These are phyloP conservation scores for Ustilago curta DNA, from an alignment of 1,284 basidiomycete genomes.

Conservation along the genomic window DNA sequence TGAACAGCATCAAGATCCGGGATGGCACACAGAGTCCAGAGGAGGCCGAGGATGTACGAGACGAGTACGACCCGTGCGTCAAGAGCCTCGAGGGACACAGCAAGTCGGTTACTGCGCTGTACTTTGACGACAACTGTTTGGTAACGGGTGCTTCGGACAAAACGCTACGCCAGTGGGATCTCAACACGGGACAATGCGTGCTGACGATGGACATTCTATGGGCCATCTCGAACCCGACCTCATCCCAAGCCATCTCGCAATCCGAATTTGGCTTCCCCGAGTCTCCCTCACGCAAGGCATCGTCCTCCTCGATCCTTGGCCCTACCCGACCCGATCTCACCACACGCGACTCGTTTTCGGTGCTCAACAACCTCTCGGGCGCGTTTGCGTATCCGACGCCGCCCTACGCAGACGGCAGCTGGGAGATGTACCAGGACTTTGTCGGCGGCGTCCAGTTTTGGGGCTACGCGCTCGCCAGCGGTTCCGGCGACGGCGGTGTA, in stretches of 20 bases:
- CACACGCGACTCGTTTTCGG: slow-evolving; percentile 43
- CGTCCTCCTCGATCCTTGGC: slow-evolving; percentile 47
- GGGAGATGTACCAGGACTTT: slow-evolving; percentile 97
- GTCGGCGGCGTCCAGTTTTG: slow-evolving; percentile 98
- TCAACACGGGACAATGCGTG: slow-evolving; percentile 94
- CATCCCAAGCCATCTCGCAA: slow-evolving; percentile 71
- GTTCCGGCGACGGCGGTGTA: slow-evolving; percentile 94
- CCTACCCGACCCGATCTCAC: slow-evolving; percentile 34
- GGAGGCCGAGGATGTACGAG: slow-evolving; percentile 70
- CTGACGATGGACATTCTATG: slow-evolving; percentile 99
- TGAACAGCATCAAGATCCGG: slow-evolving; percentile 46
- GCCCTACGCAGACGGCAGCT: slow-evolving; percentile 84
- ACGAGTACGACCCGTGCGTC: slow-evolving; percentile 74
- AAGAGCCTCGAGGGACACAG: slow-evolving; percentile 89
- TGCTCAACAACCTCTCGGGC: slow-evolving; percentile 71
- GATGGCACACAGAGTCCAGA: slow-evolving; percentile 63
- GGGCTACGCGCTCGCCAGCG: slow-evolving; percentile 97
- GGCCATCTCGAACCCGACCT: slow-evolving; percentile 92
- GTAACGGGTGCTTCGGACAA: slow-evolving; percentile 98
- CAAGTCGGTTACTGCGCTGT: slow-evolving; percentile 89
- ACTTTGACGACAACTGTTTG: slow-evolving; percentile 93
- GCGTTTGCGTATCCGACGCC: slow-evolving; percentile 78
- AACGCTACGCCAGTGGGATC: slow-evolving; percentile 97
- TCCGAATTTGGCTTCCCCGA: slow-evolving; percentile 62
- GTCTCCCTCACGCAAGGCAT: slow-evolving; percentile 70